Conservation (phyloP, 805 yeast species). For the Metschnikowia koreensis region DNA sequence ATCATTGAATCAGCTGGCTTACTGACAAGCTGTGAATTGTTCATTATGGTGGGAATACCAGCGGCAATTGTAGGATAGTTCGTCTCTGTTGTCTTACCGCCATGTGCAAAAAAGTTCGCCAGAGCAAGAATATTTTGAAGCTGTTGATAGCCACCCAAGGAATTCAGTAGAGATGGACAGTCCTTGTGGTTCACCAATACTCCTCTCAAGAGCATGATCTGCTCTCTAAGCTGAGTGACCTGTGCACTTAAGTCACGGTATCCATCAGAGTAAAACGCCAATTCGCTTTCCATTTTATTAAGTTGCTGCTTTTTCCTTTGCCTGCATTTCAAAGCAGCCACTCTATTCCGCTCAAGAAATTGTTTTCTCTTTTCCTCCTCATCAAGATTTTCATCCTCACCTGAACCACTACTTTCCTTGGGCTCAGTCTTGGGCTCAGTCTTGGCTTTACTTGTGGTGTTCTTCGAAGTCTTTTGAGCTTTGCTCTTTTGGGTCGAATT, state of each 20-base stretch:
- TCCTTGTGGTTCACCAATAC: conserved; percentile 51
- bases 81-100: conserved; percentile 23
- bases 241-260: conserved; percentile 64
- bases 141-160: conserved; percentile 47
- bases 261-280: conserved; percentile 65
- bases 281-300: conserved; percentile 76
- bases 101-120: conserved; percentile 28
- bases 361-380: conserved; percentile 57
- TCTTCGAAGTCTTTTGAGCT: conserved; percentile 12
- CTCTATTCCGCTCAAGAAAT: conserved; percentile 84
- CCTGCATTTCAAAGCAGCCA: conserved; percentile 94
- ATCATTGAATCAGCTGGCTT: neutral
- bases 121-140: conserved; percentile 43
- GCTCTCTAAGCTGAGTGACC: conserved; percentile 57
- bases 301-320: conserved; percentile 90
- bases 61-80: conserved; percentile 34
- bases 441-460: conserved; percentile 6
- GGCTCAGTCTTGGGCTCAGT: conserved; percentile 11
- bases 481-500: conserved; percentile 6
- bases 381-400: conserved; percentile 10
- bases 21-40: conserved; percentile 7
- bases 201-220: conserved; percentile 49
- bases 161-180: conserved; percentile 39
- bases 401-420: conserved; percentile 2
- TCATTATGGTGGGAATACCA: conserved; percentile 40